These are phyloP conservation scores for Symmetrospora coprosmae DNA, from an alignment of 768 basidiomycete genomes.

Conservation along the genomic window DNA sequence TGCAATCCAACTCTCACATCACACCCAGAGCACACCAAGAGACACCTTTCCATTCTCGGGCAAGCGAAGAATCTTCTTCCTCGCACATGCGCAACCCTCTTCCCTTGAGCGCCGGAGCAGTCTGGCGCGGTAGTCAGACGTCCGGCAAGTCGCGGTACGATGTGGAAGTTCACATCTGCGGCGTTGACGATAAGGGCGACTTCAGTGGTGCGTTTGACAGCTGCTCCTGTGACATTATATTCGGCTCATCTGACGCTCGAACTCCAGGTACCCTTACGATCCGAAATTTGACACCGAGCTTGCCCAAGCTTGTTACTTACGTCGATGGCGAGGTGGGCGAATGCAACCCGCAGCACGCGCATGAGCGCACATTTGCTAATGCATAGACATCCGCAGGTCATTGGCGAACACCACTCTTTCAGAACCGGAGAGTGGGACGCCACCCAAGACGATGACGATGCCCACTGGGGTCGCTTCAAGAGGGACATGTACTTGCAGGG, in stretches of 20 bases:
- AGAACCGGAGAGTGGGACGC: constrained; percentile 16
- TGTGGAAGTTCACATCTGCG: constrained; percentile 10
- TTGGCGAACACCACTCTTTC: constrained; percentile 8
- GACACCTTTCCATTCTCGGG: neutral
- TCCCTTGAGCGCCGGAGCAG: neutral
- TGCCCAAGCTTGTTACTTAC: constrained; percentile 17
- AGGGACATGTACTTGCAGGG: neutral
- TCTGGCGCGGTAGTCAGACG: constrained; percentile 15
- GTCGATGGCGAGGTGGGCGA: constrained; percentile 19
- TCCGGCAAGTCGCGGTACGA: constrained; percentile 12
- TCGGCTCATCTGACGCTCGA: neutral
- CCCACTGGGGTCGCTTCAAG: constrained; percentile 13
- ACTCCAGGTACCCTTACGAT: constrained; percentile 12
- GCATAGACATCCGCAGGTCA: neutral
- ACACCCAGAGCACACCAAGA: neutral
- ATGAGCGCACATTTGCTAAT: neutral
- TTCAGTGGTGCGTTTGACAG: neutral
- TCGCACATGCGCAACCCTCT: neutral
- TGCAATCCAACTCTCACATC: neutral
- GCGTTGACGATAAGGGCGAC: constrained; percentile 5
- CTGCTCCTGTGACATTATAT: too few species aligned
- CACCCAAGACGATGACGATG: constrained; percentile 8
- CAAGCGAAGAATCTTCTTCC: neutral
- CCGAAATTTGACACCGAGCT: constrained; percentile 3
- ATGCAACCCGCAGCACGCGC: too few species aligned